These are phyloP conservation scores for Isatis lusitanica DNA, from an alignment of 441 rosid species.

Conservation along the genomic window DNA sequence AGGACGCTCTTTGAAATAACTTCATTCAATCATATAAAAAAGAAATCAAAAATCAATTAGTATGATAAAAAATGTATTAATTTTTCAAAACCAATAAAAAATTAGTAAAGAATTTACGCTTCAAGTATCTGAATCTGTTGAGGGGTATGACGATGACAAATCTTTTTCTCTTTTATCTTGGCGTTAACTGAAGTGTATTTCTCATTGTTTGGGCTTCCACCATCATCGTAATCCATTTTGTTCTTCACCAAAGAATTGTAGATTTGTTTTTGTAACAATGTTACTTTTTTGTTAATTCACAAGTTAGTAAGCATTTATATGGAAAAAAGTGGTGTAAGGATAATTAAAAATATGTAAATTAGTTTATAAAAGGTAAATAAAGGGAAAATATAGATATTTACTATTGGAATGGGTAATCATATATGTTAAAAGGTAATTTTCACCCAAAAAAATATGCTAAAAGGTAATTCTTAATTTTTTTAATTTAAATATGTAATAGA, in stretches of 20 bases:
- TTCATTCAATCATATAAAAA: constrained; percentile 11
- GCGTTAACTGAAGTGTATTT: constrained; percentile 26
- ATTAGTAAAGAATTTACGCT: constrained; percentile 37
- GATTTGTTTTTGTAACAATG: background rate
- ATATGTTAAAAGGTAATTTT: background rate
- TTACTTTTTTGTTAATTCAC: background rate
- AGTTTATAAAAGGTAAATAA: background rate
- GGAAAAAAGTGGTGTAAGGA: background rate
- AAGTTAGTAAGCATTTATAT: constrained; percentile 24
- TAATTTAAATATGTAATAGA: background rate
- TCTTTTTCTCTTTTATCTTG: constrained; percentile 28
- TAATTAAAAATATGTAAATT: background rate
- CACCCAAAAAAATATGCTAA: no score
- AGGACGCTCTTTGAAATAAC: constrained; percentile 64
- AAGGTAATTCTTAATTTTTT: background rate
- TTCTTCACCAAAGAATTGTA: background rate
- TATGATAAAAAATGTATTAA: background rate
- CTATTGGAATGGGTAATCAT: background rate
- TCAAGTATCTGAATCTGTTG: constrained; percentile 63
- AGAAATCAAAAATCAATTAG: background rate
- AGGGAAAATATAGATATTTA: background rate
- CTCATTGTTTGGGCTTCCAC: constrained; percentile 42
- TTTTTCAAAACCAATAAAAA: background rate
- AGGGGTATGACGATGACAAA: constrained; percentile 54
- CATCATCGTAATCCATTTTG: constrained; percentile 33